These are phyloP conservation scores for Thamnidium elegans DNA, from an alignment of 192 early-diverging fungal species.

Conservation along the genomic window DNA sequence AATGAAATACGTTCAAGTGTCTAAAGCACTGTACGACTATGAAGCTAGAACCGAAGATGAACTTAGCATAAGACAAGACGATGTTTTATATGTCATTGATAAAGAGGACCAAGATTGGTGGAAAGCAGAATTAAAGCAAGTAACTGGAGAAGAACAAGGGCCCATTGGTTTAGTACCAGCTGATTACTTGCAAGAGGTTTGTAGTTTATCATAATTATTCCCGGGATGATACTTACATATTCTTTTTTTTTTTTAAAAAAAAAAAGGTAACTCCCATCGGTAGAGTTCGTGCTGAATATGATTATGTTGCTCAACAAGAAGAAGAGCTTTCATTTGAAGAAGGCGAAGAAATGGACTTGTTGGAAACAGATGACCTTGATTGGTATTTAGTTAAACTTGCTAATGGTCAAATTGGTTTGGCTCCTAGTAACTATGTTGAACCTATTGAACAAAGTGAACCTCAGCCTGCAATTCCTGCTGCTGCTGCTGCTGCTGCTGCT, in stretches of 20 bases:
- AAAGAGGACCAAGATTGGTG: conserved; percentile 92
- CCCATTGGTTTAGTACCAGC: conserved; percentile 83
- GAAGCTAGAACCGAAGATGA: conserved; percentile 81
- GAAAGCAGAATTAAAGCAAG: conserved; percentile 71
- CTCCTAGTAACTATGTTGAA: conserved; percentile 85
- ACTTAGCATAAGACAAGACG: conserved; percentile 81
- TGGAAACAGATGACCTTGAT: conserved; percentile 84
- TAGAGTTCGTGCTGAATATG: conserved; percentile 69
- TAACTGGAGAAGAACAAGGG: conserved; percentile 40
- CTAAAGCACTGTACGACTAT: conserved; percentile 88
- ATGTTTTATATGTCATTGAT: conserved; percentile 83
- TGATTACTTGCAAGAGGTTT: conserved; percentile 79
- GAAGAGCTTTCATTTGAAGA: conserved; percentile 84
- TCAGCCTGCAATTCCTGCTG: too few species aligned
- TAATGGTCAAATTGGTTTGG: conserved; percentile 73
- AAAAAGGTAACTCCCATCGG: conserved; percentile 54
- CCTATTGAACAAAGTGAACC: conserved; percentile 5
- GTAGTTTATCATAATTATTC: neutral
- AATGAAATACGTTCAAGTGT: conserved; percentile 54
- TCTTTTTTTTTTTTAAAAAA: conserved; percentile 4
- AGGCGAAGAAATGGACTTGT: conserved; percentile 68
- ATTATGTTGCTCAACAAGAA: conserved; percentile 76
- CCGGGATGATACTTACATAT: neutral
- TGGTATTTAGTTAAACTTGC: conserved; percentile 85
- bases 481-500: neutral